Percentiles rank a stretch among this genome's conserved stretches.
Evolutionary conservation across 164 flowering plant genomes (phyloP).

Genomic region (Stephania japonica): DNA sequence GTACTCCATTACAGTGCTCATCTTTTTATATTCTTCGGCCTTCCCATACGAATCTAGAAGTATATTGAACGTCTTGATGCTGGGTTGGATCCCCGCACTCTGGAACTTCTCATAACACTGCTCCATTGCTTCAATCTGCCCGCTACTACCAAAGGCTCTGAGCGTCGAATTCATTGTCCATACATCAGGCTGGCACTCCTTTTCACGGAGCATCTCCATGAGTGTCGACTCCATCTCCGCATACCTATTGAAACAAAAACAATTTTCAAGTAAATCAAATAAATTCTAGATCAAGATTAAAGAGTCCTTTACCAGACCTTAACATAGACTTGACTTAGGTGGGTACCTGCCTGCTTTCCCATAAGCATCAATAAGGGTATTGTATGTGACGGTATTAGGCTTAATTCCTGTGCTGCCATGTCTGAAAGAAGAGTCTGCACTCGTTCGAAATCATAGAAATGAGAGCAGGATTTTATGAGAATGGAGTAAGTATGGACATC

Average conservation of each 20-base stretch:
- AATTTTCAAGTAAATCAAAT: neutral
- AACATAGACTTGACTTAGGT: neutral
- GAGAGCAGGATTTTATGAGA: slow-evolving; percentile 86
- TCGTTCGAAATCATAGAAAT: slow-evolving; percentile 51
- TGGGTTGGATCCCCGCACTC: slow-evolving; percentile 71
- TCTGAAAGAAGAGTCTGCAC: slow-evolving; percentile 61
- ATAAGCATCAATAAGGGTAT: slow-evolving; percentile 88
- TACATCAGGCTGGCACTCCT: slow-evolving; percentile 70
- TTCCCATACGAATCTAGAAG: slow-evolving; percentile 92
- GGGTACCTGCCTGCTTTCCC: slow-evolving; percentile 77
- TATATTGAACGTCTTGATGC: slow-evolving; percentile 86
- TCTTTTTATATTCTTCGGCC: slow-evolving; percentile 58
- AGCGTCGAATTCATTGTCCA: slow-evolving; percentile 98
- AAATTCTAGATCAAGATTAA: neutral
- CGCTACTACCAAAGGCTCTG: slow-evolving; percentile 87
- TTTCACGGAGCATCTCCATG: slow-evolving; percentile 55
- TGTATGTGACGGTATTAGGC: slow-evolving; percentile 76
- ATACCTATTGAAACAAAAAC: slow-evolving; percentile 41
- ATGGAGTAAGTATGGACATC: slow-evolving; percentile 83
- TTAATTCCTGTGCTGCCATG: slow-evolving; percentile 56
- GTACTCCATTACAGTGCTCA: slow-evolving; percentile 93
- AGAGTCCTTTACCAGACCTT: neutral
- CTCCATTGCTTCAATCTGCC: slow-evolving; percentile 94
- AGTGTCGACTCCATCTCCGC: slow-evolving; percentile 80
- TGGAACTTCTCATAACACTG: slow-evolving; percentile 92